A percentile compares a stretch with the other conserved stretches of the same genome.
Conservation (phyloP, 352 stramenopile species). For the Aphanomyces euteiches region DNA sequence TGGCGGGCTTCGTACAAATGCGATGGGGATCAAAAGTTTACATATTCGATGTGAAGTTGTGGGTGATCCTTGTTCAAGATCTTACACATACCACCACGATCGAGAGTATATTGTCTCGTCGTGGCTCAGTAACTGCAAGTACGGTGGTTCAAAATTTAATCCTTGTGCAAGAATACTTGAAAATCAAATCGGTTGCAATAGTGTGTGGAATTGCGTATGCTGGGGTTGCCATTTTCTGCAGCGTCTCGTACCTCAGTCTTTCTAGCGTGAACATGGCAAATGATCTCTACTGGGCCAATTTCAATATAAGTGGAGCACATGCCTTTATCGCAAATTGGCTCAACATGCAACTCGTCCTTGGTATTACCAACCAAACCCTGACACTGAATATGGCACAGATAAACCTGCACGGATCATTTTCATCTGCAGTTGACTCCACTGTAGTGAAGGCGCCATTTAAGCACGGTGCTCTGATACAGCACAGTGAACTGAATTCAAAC, state of each 20-base stretch:
- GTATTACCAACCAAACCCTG: neutral
- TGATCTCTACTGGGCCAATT: neutral
- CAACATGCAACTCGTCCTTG: neutral
- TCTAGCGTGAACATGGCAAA: neutral
- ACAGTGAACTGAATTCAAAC: neutral
- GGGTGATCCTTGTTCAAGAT: neutral
- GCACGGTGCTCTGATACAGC: neutral
- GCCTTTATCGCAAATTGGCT: neutral
- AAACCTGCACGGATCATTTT: neutral
- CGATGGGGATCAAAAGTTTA: neutral
- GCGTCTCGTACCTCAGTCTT: neutral
- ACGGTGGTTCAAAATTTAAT: neutral
- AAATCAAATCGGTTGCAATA: neutral
- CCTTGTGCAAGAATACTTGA: neutral
- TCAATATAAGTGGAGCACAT: neutral
- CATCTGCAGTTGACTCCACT: neutral
- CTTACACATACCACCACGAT: neutral
- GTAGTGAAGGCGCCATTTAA: neutral
- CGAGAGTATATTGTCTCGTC: neutral
- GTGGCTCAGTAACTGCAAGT: neutral
- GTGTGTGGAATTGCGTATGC: neutral
- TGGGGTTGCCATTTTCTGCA: neutral
- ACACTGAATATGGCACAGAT: neutral
- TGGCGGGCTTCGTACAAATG: conserved; percentile 6
- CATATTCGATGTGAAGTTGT: conserved; percentile 3